These are phyloP conservation scores for Arthrobotrys pseudoclavata DNA, from an alignment of 2,329 filamentous ascomycete genomes.

Conservation along the genomic window DNA sequence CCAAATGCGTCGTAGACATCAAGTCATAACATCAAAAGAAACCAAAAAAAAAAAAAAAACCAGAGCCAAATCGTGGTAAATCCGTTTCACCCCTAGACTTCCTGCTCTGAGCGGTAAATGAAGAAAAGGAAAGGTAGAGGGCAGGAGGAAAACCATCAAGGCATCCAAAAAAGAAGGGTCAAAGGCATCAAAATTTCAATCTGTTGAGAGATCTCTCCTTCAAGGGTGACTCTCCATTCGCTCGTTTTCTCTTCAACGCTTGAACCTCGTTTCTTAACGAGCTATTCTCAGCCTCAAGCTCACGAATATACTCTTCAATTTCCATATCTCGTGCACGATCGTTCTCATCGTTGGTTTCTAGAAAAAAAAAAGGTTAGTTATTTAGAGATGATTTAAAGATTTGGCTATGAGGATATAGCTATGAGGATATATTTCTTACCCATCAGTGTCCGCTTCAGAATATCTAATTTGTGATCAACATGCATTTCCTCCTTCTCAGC, in stretches of 20 bases:
- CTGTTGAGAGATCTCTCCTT: slow-evolving; percentile 61
- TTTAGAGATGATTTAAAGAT: neutral
- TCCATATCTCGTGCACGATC: slow-evolving; percentile 69
- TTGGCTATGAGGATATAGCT: no score
- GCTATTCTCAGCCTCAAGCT: slow-evolving; percentile 79
- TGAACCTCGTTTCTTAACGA: slow-evolving; percentile 76
- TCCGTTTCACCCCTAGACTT: no score
- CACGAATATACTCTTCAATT: slow-evolving; percentile 74
- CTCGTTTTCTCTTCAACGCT: slow-evolving; percentile 62
- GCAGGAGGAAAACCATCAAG: neutral
- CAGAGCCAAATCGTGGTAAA: neutral
- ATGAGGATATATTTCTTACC: slow-evolving; percentile 64
- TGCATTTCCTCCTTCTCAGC: slow-evolving; percentile 85
- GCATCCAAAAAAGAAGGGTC: neutral
- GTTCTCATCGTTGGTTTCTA: slow-evolving; percentile 64
- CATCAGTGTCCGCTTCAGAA: slow-evolving; percentile 73
- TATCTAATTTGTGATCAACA: slow-evolving; percentile 87
- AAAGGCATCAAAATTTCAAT: slow-evolving; percentile 30
- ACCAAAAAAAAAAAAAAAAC: neutral
- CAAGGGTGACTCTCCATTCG: slow-evolving; percentile 55
- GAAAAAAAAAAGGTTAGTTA: neutral
- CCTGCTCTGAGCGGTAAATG: no score
- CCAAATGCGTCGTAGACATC: slow-evolving; percentile 6
- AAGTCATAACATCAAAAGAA: neutral
- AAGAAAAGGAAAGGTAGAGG: neutral